Percentiles rank a stretch among this genome's conserved stretches.
These are phyloP conservation scores for Emiliania huxleyi DNA, from an alignment of 78 protist genomes.

Conservation along the genomic window DNA sequence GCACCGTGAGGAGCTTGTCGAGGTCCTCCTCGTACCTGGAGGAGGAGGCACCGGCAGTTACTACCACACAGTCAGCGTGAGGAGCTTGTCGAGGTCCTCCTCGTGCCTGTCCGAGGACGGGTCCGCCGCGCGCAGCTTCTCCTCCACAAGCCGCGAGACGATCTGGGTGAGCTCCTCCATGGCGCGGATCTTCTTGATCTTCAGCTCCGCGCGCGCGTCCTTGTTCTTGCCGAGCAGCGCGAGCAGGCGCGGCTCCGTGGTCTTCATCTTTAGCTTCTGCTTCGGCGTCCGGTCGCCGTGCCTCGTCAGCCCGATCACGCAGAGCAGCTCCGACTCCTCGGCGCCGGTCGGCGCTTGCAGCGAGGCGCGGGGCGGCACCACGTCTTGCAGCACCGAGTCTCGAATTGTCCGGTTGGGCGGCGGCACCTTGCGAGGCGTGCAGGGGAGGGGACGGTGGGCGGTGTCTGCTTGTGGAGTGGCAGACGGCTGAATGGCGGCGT, in stretches of 20 bases:
- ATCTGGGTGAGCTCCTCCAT: slow-evolving; percentile 28
- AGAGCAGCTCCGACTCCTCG: slow-evolving; percentile 37
- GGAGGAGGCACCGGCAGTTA: no score
- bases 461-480: no score
- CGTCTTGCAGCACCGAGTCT: no score
- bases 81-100: background rate
- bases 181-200: slow-evolving; percentile 52
- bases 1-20: background rate
- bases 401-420: background rate
- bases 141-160: background rate
- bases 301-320: slow-evolving; percentile 61
- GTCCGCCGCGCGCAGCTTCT: background rate
- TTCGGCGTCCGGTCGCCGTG: slow-evolving; percentile 76
- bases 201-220: slow-evolving; percentile 33
- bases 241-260: slow-evolving; percentile 9
- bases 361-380: background rate
- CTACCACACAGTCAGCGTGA: no score
- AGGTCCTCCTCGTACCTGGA: background rate
- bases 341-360: background rate
- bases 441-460: no score
- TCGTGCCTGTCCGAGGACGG: no score
- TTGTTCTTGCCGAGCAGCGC: background rate
- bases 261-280: slow-evolving; percentile 45
- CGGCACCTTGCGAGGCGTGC: no score
- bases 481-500: no score